Conservation (phyloP, 306 rosid species). For the Benincasa hispida region DNA sequence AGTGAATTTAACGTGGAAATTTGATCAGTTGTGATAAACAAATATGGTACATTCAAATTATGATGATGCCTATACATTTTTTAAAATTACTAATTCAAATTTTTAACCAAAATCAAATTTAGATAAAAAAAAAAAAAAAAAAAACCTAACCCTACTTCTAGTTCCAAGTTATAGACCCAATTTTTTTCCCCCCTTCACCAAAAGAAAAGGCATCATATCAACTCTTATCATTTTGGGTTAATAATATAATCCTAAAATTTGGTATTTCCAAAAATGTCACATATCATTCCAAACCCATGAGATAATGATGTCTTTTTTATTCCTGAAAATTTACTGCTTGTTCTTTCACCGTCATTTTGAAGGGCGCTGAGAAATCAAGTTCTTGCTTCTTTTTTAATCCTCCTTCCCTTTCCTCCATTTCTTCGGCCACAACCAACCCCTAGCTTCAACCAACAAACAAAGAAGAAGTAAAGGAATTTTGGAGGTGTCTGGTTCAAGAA, state of each 20-base stretch:
- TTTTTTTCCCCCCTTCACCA: neutral
- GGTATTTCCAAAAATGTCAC: neutral
- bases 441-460: neutral
- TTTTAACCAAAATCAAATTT: neutral
- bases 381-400: neutral
- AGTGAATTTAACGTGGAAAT: neutral
- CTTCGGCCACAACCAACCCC: neutral
- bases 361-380: conserved; percentile 5
- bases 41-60: neutral
- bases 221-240: neutral
- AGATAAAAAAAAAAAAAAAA: neutral
- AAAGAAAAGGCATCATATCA: neutral
- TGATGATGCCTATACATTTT: neutral
- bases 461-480: neutral
- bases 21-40: neutral
- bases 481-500: neutral
- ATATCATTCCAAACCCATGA: neutral
- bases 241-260: neutral
- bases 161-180: neutral
- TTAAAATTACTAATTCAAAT: neutral
- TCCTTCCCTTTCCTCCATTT: neutral
- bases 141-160: neutral
- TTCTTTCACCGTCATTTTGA: conserved; percentile 3
- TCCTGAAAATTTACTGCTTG: conserved; percentile 5
- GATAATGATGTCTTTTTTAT: neutral